Evolutionary conservation across 2,329 filamentous ascomycete genomes (phyloP).

Genomic region (Calonectria multiphialidica): DNA sequence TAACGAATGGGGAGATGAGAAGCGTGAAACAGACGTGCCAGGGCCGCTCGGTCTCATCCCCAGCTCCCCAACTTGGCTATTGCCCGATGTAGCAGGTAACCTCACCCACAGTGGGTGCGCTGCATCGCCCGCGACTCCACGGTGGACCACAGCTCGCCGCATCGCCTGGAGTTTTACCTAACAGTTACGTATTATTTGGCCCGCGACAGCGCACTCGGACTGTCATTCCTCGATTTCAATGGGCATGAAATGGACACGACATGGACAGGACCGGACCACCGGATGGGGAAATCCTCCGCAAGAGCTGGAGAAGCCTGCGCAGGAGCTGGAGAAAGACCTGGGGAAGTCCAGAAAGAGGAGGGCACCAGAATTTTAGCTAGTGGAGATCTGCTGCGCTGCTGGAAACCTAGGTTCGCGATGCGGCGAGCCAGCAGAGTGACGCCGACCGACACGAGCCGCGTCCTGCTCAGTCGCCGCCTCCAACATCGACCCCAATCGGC

Average conservation of each 20-base stretch:
- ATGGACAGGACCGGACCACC: not conserved
- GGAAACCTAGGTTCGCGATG: not conserved
- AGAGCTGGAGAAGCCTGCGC: constrained; percentile 1
- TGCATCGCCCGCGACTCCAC: not conserved
- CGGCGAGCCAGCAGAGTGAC: not conserved
- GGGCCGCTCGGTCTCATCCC: not conserved
- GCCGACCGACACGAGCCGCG: not conserved
- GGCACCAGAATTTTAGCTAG: constrained; percentile 1
- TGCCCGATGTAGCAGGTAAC: not conserved
- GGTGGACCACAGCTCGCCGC: not conserved
- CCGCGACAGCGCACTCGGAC: not conserved
- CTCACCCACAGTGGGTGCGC: not conserved
- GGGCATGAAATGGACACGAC: not conserved
- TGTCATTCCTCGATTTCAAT: not conserved
- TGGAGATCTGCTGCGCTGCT: not conserved
- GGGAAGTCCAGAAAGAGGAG: not conserved
- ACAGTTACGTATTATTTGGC: constrained; percentile 1
- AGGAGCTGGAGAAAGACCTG: constrained; percentile 7
- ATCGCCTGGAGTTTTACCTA: constrained; percentile 1
- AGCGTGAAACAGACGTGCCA: not conserved
- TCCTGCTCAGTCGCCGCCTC: not conserved
- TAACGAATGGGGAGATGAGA: not conserved
- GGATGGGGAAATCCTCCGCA: constrained; percentile 1
- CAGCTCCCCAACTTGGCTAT: not conserved
- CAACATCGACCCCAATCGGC: not conserved